phyloP scores from a whole-genome alignment of 805 yeast species.

The Wickerhamiella bombiphila region DNA sequence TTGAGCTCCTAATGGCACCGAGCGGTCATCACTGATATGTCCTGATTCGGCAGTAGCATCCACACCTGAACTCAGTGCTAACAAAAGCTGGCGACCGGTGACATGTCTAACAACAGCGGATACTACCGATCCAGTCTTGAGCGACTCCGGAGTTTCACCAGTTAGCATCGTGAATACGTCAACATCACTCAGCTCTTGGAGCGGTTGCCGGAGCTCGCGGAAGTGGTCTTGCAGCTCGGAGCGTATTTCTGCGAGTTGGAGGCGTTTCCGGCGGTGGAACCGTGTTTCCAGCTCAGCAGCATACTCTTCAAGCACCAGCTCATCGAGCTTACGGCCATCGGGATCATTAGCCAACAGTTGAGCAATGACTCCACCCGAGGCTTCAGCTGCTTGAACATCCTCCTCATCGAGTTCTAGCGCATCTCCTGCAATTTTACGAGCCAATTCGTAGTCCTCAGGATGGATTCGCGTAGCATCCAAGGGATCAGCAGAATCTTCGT shows the following conservation, averaged over 20 bases:
- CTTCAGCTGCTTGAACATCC: slow-evolving; percentile 65
- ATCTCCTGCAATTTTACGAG: slow-evolving; percentile 95
- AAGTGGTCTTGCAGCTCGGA: slow-evolving; percentile 79
- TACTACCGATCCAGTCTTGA: slow-evolving; percentile 53
- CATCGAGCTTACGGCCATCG: slow-evolving; percentile 55
- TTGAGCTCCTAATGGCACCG: slow-evolving; percentile 17
- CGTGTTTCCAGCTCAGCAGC: slow-evolving; percentile 72
- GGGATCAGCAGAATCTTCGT: slow-evolving; percentile 45
- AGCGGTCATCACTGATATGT: slow-evolving; percentile 25
- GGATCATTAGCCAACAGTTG: slow-evolving; percentile 59
- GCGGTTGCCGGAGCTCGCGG: slow-evolving; percentile 68
- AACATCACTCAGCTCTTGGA: slow-evolving; percentile 45
- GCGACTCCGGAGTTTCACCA: slow-evolving; percentile 62
- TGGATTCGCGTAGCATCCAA: slow-evolving; percentile 93
- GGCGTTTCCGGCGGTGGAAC: slow-evolving; percentile 47
- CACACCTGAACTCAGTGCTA: slow-evolving; percentile 42
- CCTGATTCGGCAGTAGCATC: slow-evolving; percentile 34
- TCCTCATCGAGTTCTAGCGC: slow-evolving; percentile 94
- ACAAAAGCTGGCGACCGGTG: slow-evolving; percentile 32
- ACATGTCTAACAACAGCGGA: slow-evolving; percentile 64
- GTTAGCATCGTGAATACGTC: slow-evolving; percentile 83
- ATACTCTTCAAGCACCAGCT: slow-evolving; percentile 76
- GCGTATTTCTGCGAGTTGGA: slow-evolving; percentile 68
- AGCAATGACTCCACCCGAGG: slow-evolving; percentile 67
- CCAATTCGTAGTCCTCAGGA: slow-evolving; percentile 93